Conservation (phyloP, 2,329 filamentous ascomycete genomes). For the Phialophora expanda region DNA sequence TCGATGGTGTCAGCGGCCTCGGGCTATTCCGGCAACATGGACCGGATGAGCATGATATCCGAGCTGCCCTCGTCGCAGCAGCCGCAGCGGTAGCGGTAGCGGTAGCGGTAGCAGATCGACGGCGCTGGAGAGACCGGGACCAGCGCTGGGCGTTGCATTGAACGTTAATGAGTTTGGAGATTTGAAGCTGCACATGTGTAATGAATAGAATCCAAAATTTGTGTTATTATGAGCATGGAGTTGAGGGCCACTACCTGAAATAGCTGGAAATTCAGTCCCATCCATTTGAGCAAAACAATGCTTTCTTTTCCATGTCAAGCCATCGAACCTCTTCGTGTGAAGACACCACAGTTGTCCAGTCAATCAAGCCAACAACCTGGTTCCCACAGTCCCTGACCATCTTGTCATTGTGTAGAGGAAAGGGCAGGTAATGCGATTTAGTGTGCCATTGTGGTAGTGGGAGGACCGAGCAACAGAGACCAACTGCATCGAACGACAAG, state of each 20-base stretch:
- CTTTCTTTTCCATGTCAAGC: neutral
- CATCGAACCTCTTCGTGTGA: neutral
- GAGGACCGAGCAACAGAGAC: neutral
- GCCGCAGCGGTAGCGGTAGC: neutral
- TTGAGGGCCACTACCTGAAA: neutral
- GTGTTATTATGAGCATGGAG: conserved; percentile 4
- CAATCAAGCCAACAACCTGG: neutral
- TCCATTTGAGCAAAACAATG: neutral
- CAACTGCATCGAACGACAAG: neutral
- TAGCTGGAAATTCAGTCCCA: neutral
- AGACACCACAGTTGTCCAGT: neutral
- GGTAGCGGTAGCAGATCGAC: conserved; percentile 2
- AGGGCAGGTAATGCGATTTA: neutral
- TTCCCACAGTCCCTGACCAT: neutral
- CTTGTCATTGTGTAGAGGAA: neutral
- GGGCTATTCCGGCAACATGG: conserved; percentile 11
- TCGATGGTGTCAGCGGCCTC: conserved; percentile 18
- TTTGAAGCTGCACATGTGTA: conserved; percentile 3
- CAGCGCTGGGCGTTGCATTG: neutral
- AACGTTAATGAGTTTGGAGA: neutral
- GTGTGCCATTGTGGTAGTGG: neutral
- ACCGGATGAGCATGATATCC: conserved; percentile 30
- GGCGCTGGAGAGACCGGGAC: neutral
- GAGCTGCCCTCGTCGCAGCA: conserved; percentile 27
- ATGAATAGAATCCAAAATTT: conserved; percentile 18